Evolutionary conservation across 2,329 filamentous ascomycete genomes (phyloP), one percentile per base, ranked within the genome.

Genomic region (Septoria petroselini): DNA sequence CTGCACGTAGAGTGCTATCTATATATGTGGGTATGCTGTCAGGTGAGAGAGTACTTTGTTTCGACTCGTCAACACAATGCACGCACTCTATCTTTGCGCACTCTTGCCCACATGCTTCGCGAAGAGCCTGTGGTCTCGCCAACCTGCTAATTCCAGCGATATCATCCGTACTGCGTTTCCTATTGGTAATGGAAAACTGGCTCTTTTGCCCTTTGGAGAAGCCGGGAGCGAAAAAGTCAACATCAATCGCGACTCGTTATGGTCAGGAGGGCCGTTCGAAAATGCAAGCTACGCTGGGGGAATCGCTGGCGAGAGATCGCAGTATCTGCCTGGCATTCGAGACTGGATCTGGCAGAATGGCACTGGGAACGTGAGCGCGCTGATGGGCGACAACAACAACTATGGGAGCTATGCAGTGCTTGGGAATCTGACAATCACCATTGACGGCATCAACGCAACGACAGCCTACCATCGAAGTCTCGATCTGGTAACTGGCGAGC

Each of bases 191-290:
- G 75, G 74, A 1, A 70, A 68, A 38, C 62, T 77, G 2, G 31
- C 33, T 67, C 72, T 68, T 2, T 69, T 77, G 23, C 68, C 73
- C 0, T 73, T 73, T 47, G 75, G 76, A 0, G 53, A 63, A 12
- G 67, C 74, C 0, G 71, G 71, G 2, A 54, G 62, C 1, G 75
- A 77, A 41, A 70, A 67, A 18, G 44, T 77, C 4, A 69, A 65
- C 15, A 48, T 78, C 30, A 79, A 79, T 41, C 55, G 76, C 14
- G 76, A 79, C 49, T 73, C 68, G 1, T 55, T 79, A 1, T 79
- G 75, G 76, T 72, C 71, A 2, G 75, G 74, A 2, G 76, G 76
- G 0, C 75, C 75, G 0, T 79, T 78, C 48, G 67, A 75, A 47
- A 63, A 60, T 31, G 60, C 61, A 14, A 68, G 65, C 47, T 78